Percentiles rank a stretch among this genome's conserved stretches.
These are phyloP conservation scores for Plasmodium cynomolgi DNA, from an alignment of 169 alveolate species.

Conservation along the genomic window DNA sequence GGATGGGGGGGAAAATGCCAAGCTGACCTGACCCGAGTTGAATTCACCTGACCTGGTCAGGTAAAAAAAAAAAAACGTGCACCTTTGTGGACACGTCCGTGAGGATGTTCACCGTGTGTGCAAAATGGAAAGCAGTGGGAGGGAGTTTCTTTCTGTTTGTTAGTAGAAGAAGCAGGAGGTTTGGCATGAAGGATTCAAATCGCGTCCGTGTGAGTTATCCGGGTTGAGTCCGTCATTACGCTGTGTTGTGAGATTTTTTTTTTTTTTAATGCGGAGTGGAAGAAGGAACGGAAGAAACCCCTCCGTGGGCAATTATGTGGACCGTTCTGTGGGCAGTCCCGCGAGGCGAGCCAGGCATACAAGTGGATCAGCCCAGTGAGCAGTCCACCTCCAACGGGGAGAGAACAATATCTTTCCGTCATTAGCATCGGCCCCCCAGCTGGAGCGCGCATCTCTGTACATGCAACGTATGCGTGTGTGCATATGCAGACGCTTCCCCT, in stretches of 20 bases:
- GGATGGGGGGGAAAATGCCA: not conserved
- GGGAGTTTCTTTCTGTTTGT: not conserved
- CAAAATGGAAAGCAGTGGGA: not conserved
- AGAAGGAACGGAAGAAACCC: not conserved
- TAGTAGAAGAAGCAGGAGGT: not conserved
- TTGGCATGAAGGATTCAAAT: not conserved
- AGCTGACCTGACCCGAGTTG: not conserved
- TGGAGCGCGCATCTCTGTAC: not conserved
- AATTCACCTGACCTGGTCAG: constrained; percentile 1
- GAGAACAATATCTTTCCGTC: not conserved
- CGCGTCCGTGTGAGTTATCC: not conserved
- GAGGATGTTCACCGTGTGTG: not conserved
- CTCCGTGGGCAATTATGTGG: too few relatives aligned
- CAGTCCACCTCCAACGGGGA: not conserved
- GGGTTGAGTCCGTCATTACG: not conserved
- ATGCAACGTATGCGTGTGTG: not conserved
- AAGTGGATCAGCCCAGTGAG: not conserved
- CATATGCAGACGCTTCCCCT: not conserved
- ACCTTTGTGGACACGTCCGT: not conserved
- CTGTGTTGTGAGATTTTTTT: not conserved
- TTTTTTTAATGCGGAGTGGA: not conserved
- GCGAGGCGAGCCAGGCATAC: not conserved
- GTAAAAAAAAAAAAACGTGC: not conserved
- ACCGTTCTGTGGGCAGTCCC: not conserved
- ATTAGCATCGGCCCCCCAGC: not conserved